Evolutionary conservation across 2,329 filamentous ascomycete genomes (phyloP), one percentile per base, ranked within the genome.

Genomic region (Tolypocladium nubicola): DNA sequence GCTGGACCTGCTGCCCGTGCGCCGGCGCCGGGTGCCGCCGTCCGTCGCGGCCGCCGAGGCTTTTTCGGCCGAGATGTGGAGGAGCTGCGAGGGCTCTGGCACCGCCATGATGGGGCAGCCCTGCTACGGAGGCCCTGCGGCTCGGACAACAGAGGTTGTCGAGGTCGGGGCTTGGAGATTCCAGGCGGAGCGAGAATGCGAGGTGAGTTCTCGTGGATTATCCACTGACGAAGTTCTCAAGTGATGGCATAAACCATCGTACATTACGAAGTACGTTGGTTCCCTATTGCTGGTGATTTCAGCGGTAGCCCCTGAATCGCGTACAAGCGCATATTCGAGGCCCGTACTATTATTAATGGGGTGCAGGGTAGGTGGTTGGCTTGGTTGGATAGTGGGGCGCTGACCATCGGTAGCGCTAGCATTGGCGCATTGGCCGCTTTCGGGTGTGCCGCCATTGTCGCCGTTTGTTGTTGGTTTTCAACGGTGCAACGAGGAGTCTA

Each of bases 1-100:
- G 61, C 78, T 78, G 47, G 82, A 70, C 37, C 73, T 76, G 69
- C 79, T 83, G 60, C 79, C 81, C 73, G 82, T 82, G 60, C 81
- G 77, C 62, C 79, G 75, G 56, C 78, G 75, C 61, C 77, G 76
- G 52, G 73, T 66, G 53, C 66, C 65, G 58, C 67, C 70, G 61
- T 33, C 66, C 67, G 59, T 72, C 68, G 59, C 71, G 65, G 50
- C 73, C 71, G 64, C 74, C 73, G 61, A 77, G 68, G 23, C 6
- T 64, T 79, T 76, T 61, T 80, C 77, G 60, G 75, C 74, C 54
- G 77, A 73, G 54, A 75, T 74, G 68, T 75, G 79, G 62, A 84
- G 74, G 43, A 78, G 71, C 56, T 81, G 81, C 60, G 83, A 84
- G 23, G 81, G 81, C 68, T 84, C 45, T 4, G 45, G 30, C 3